phyloP scores from a whole-genome alignment of 768 basidiomycete genomes.

The Hypholoma sublateritium region DNA sequence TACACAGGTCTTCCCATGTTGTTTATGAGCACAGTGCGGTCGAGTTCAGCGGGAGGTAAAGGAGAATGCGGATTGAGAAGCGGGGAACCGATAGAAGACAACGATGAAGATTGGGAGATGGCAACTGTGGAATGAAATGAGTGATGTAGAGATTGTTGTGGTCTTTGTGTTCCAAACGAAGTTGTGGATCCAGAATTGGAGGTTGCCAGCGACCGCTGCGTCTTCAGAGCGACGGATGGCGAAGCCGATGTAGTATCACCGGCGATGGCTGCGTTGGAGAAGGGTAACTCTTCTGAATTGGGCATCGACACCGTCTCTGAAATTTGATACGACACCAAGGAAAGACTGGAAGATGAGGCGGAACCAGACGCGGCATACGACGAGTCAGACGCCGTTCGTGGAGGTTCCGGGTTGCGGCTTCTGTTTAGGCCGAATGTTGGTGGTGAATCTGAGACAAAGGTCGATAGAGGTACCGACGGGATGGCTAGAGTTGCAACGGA shows the following conservation, averaged over 20 bases:
- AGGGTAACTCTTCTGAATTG: conserved; percentile 11
- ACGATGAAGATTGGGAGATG: conserved; percentile 4
- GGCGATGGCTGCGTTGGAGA: neutral
- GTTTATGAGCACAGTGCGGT: neutral
- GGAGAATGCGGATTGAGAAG: conserved; percentile 24
- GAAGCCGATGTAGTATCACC: conserved; percentile 7
- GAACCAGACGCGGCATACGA: conserved; percentile 13
- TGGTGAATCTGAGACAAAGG: conserved; percentile 3
- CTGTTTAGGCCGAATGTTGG: conserved; percentile 7
- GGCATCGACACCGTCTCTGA: conserved; percentile 19
- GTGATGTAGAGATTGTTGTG: neutral
- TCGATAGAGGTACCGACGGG: conserved; percentile 7
- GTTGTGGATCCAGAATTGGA: conserved; percentile 1
- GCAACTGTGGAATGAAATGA: neutral
- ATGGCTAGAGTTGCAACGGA: neutral
- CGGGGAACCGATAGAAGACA: conserved; percentile 11
- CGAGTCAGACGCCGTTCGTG: conserved; percentile 18
- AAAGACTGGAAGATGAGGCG: conserved; percentile 14
- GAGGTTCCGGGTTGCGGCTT: conserved; percentile 16
- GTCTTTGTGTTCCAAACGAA: conserved; percentile 5
- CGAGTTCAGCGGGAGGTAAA: neutral
- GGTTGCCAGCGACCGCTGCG: conserved; percentile 12
- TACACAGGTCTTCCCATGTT: neutral
- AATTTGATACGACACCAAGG: conserved; percentile 21
- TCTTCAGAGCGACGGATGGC: conserved; percentile 11